Percentiles rank a stretch among this genome's conserved stretches.
Conservation (phyloP, 2,329 filamentous ascomycete genomes). For the Ustilaginoidea virens region DNA sequence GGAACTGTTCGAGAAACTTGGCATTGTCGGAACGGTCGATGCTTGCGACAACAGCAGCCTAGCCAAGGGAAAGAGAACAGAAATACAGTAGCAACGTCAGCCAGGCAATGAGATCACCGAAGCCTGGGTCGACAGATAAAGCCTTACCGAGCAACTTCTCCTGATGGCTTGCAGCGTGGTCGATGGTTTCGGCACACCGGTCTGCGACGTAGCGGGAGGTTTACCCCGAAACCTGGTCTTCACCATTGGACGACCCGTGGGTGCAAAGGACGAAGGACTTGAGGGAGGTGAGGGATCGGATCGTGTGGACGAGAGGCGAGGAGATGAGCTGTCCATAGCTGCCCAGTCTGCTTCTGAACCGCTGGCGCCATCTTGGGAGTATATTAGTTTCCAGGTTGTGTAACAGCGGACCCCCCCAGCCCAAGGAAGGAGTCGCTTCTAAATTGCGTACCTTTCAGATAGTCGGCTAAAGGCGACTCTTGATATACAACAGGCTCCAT, state of each 20-base stretch:
- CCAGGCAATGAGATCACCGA: too few species aligned
- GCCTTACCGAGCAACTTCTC: slow-evolving; percentile 36
- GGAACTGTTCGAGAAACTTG: slow-evolving; percentile 81
- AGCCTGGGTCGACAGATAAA: too few species aligned
- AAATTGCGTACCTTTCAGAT: slow-evolving; percentile 57
- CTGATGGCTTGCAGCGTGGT: slow-evolving; percentile 28
- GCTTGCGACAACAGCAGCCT: slow-evolving; percentile 56
- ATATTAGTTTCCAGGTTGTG: too few species aligned
- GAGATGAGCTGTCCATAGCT: slow-evolving; percentile 21
- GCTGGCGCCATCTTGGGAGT: slow-evolving; percentile 29
- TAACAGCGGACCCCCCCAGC: not conserved
- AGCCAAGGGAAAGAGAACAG: slow-evolving; percentile 1
- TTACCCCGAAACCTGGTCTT: slow-evolving; percentile 37
- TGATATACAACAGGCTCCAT: slow-evolving; percentile 82
- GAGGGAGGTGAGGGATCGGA: slow-evolving; percentile 27
- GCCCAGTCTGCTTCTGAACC: slow-evolving; percentile 31
- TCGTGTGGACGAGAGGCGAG: slow-evolving; percentile 13
- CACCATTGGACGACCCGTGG: slow-evolving; percentile 37
- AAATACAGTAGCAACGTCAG: not conserved
- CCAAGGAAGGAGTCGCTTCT: not conserved
- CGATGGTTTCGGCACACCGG: slow-evolving; percentile 18
- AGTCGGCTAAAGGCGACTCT: slow-evolving; percentile 75
- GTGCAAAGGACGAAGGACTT: slow-evolving; percentile 37
- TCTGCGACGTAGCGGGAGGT: slow-evolving; percentile 25
- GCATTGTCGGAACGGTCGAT: slow-evolving; percentile 67